Conservation (phyloP, 2,329 filamentous ascomycete genomes). For the Hirsutella minnesotensis region DNA sequence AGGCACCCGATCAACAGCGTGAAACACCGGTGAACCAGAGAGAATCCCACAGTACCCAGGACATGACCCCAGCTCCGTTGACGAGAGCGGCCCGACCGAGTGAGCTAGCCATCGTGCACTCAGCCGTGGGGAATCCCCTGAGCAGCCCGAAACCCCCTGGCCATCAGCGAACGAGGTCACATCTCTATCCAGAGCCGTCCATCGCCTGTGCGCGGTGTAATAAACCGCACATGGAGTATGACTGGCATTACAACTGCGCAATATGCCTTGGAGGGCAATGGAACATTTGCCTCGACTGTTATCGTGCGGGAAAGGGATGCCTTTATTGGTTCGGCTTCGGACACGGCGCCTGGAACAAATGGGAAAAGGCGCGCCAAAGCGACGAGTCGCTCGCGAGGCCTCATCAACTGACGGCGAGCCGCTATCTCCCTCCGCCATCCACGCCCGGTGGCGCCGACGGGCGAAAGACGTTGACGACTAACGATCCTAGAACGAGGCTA, state of each 20-base stretch:
- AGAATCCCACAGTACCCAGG: constrained; percentile 10
- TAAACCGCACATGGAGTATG: constrained; percentile 66
- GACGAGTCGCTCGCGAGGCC: constrained; percentile 31
- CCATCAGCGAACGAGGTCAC: constrained; percentile 30
- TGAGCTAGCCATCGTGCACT: constrained; percentile 26
- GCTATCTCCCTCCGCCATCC: constrained; percentile 39
- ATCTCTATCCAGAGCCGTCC: constrained; percentile 56
- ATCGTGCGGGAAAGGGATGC: constrained; percentile 65
- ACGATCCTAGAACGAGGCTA: constrained; percentile 55
- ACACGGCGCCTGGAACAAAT: constrained; percentile 54
- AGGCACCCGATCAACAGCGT: no score
- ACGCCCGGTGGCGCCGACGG: constrained; percentile 41
- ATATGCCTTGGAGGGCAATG: constrained; percentile 60
- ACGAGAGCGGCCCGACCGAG: constrained; percentile 21
- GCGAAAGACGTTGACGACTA: constrained; percentile 46
- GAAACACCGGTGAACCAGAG: no score
- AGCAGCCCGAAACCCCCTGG: constrained; percentile 19
- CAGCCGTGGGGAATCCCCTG: constrained; percentile 18
- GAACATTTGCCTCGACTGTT: constrained; percentile 74
- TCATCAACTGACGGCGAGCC: constrained; percentile 46
- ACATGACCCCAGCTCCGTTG: constrained; percentile 9
- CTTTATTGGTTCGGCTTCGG: constrained; percentile 84
- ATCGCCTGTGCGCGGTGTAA: constrained; percentile 63
- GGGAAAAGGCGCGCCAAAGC: constrained; percentile 40
- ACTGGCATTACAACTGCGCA: constrained; percentile 73